Evolutionary conservation across 345 rosid genomes (phyloP).

Genomic region (Microthlaspi erraticum): DNA sequence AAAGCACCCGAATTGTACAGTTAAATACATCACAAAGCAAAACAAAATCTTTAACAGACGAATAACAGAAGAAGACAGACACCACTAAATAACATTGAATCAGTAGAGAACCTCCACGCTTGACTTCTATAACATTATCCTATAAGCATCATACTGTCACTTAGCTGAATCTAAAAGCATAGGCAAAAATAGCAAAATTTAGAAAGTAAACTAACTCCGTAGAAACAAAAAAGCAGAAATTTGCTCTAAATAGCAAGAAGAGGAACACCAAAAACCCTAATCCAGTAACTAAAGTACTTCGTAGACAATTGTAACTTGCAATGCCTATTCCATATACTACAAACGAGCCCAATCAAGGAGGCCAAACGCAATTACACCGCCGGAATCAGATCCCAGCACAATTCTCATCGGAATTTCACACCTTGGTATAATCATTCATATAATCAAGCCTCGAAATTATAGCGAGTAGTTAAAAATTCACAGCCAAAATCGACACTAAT

Average conservation of each 20-base stretch:
- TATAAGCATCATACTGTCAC: constrained; percentile 24
- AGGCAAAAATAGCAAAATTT: constrained; percentile 7
- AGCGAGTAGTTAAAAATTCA: neutral
- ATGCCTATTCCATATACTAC: constrained; percentile 35
- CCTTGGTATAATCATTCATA: neutral
- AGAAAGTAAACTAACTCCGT: neutral
- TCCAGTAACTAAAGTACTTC: constrained; percentile 31
- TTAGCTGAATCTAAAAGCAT: constrained; percentile 12
- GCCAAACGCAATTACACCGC: neutral
- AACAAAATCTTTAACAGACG: constrained; percentile 16
- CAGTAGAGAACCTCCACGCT: constrained; percentile 10
- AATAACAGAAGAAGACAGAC: constrained; percentile 23
- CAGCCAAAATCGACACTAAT: neutral
- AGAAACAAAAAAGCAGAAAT: neutral
- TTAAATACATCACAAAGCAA: constrained; percentile 26
- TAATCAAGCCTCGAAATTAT: constrained; percentile 3
- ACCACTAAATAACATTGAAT: constrained; percentile 11
- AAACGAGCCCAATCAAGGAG: constrained; percentile 8
- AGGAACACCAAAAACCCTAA: constrained; percentile 30
- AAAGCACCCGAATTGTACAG: constrained; percentile 33
- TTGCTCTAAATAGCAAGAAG: constrained; percentile 26
- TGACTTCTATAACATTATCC: constrained; percentile 10
- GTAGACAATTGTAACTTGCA: constrained; percentile 1
- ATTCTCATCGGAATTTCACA: constrained; percentile 22
- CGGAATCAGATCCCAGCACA: constrained; percentile 45